A percentile compares a stretch with the other conserved stretches of the same genome.
phyloP scores from a whole-genome alignment of 1,139 yeast genomes.

The Blastobotrys arbuscula region DNA sequence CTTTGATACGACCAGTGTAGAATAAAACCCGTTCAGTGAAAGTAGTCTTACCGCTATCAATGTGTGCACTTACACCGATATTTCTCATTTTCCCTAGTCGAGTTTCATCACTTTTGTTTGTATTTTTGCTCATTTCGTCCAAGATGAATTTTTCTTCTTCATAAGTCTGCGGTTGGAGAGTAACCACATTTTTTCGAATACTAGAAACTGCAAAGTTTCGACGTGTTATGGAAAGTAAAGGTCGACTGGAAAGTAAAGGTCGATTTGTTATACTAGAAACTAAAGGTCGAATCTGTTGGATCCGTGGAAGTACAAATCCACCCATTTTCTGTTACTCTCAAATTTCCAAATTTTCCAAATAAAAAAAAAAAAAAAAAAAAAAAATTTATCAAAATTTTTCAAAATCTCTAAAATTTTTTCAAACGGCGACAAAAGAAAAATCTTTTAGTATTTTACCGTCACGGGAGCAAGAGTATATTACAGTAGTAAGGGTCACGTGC shows the following conservation, averaged over 20 bases:
- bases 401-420: too few relatives aligned
- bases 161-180: constrained; percentile 20
- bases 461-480: not conserved
- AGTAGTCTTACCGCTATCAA: constrained; percentile 94
- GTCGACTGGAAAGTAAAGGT: too few relatives aligned
- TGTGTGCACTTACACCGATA: constrained; percentile 97
- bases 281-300: not conserved
- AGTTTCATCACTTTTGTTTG: constrained; percentile 54
- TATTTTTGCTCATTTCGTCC: constrained; percentile 40
- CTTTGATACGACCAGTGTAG: constrained; percentile 96
- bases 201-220: not conserved
- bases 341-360: too few relatives aligned
- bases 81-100: constrained; percentile 67
- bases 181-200: not conserved
- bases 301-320: constrained; percentile 4
- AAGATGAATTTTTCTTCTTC: constrained; percentile 33
- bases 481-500: not conserved
- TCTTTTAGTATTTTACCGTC: not conserved
- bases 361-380: not conserved
- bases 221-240: too few relatives aligned
- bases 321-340: not conserved
- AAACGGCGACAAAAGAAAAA: not conserved
- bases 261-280: too few relatives aligned
- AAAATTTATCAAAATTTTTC: not conserved
- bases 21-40: constrained; percentile 94